Evolutionary conservation across 2,329 filamentous ascomycete genomes (phyloP).

Genomic region (Corynespora cassiicola): DNA sequence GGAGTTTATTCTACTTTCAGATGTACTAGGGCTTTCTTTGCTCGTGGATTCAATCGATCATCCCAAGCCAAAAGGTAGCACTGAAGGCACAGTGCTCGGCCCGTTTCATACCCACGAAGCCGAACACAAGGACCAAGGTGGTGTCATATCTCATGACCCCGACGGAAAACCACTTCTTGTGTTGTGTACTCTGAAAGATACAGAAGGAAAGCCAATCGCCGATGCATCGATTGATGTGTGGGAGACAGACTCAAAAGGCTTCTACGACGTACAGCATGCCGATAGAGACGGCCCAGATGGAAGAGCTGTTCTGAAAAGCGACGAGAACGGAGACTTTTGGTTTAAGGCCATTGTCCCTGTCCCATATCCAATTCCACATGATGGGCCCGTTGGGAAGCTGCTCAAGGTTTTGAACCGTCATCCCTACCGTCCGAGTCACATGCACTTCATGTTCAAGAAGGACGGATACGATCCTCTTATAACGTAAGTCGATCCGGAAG

Average conservation of each 20-base stretch:
- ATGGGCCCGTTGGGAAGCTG: constrained; percentile 69
- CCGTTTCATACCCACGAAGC: constrained; percentile 87
- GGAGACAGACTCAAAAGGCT: constrained; percentile 82
- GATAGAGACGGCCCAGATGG: constrained; percentile 71
- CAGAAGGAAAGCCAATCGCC: constrained; percentile 65
- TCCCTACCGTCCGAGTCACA: constrained; percentile 46
- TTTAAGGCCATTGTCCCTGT: constrained; percentile 86
- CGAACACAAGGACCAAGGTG: constrained; percentile 61
- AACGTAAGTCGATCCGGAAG: constrained; percentile 80
- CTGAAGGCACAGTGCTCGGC: constrained; percentile 81
- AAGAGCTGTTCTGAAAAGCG: constrained; percentile 72
- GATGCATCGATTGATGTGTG: constrained; percentile 80
- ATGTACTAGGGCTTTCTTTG: constrained; percentile 79
- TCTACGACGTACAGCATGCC: constrained; percentile 81
- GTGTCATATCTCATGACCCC: constrained; percentile 71
- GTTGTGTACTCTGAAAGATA: constrained; percentile 74
- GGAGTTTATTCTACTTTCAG: constrained; percentile 84
- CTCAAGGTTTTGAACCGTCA: constrained; percentile 35
- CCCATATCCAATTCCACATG: constrained; percentile 82
- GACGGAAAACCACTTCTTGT: constrained; percentile 74
- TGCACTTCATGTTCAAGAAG: constrained; percentile 70
- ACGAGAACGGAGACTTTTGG: constrained; percentile 78
- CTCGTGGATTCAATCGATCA: constrained; percentile 85
- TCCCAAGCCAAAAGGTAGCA: constrained; percentile 73
- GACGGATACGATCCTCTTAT: constrained; percentile 71